Percentiles rank a stretch among this genome's conserved stretches.
Conservation (phyloP, 2,329 filamentous ascomycete species). For the Pseudogymnoascus sp. region DNA sequence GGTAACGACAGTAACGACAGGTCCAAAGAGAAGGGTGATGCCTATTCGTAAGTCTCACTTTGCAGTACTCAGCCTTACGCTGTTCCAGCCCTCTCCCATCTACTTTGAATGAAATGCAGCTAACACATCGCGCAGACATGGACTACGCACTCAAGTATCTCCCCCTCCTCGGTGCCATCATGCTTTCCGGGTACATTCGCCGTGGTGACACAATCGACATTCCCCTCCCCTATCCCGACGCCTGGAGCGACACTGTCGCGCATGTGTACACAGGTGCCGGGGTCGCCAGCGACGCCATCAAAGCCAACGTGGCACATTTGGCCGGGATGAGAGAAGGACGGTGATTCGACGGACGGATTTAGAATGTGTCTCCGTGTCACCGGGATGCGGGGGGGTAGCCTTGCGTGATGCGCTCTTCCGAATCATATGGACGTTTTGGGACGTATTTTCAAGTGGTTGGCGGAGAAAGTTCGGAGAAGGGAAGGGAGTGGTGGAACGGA, state of each 20-base stretch:
- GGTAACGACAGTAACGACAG: neutral
- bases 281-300: conserved; percentile 39
- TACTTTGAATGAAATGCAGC: neutral
- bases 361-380: neutral
- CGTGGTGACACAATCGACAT: conserved; percentile 50
- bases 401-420: conserved; percentile 3
- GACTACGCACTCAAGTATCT: conserved; percentile 42
- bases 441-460: neutral
- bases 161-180: conserved; percentile 47
- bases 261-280: conserved; percentile 48
- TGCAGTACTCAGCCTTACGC: conserved; percentile 12
- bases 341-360: conserved; percentile 7
- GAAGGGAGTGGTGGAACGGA: neutral
- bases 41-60: conserved; percentile 39
- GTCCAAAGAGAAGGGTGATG: conserved; percentile 27
- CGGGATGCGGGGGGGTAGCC: neutral
- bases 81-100: conserved; percentile 11
- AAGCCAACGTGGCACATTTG: conserved; percentile 47
- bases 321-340: conserved; percentile 37
- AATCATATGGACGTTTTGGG: neutral
- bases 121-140: conserved; percentile 34
- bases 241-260: conserved; percentile 48
- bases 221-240: conserved; percentile 49
- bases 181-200: conserved; percentile 46
- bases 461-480: neutral